A percentile compares a stretch with the other conserved stretches of the same genome.
Conservation (phyloP, 176 grass and related monocot species). For the Pharus latifolius region DNA sequence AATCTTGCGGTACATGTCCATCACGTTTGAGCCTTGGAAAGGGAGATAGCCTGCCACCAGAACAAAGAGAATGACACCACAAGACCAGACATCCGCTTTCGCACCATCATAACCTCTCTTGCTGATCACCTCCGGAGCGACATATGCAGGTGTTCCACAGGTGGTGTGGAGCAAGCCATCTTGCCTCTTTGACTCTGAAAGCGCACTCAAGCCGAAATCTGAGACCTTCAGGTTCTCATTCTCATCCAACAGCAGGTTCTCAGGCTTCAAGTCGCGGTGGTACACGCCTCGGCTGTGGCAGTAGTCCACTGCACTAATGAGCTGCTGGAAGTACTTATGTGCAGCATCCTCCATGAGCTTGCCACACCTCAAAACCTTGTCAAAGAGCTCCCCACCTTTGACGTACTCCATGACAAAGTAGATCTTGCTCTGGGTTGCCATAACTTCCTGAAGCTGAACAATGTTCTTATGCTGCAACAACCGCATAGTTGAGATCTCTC, state of each 20-base stretch:
- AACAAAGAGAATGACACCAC: slow-evolving; percentile 77
- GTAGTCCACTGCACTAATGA: slow-evolving; percentile 46
- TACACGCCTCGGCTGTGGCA: slow-evolving; percentile 66
- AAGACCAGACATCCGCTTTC: slow-evolving; percentile 84
- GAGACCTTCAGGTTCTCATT: slow-evolving; percentile 55
- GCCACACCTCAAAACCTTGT: slow-evolving; percentile 40
- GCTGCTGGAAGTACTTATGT: slow-evolving; percentile 54
- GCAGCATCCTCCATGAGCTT: slow-evolving; percentile 45
- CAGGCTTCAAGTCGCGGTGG: slow-evolving; percentile 59
- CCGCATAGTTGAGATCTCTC: slow-evolving; percentile 58
- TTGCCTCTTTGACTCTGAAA: slow-evolving; percentile 47
- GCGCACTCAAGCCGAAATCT: slow-evolving; percentile 58
- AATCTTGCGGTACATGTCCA: slow-evolving; percentile 75
- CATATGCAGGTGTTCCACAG: slow-evolving; percentile 82
- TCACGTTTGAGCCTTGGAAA: slow-evolving; percentile 64
- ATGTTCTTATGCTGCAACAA: slow-evolving; percentile 53
- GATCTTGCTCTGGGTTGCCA: slow-evolving; percentile 57
- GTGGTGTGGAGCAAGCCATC: slow-evolving; percentile 72
- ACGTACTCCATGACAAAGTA: slow-evolving; percentile 68
- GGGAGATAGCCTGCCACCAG: slow-evolving; percentile 64
- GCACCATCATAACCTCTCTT: slow-evolving; percentile 69
- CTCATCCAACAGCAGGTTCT: slow-evolving; percentile 61
- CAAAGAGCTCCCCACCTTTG: slow-evolving; percentile 62
- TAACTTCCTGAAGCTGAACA: slow-evolving; percentile 62
- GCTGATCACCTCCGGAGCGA: slow-evolving; percentile 78